Evolutionary conservation across 805 yeast species (phyloP).

Genomic region (Saccharomycopsis sp.): DNA sequence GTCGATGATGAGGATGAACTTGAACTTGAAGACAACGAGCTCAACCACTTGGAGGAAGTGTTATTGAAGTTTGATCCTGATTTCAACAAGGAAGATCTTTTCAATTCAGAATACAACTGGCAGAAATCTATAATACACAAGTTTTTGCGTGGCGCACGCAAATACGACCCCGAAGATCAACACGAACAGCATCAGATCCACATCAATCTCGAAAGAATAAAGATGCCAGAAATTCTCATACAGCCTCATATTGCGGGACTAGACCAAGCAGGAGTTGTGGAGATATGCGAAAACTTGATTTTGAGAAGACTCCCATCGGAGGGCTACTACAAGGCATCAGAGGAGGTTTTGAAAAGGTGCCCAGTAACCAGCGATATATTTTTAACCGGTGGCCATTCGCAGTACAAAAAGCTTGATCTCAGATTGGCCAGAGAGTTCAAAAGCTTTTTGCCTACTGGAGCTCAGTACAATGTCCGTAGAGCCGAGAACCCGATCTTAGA

Average conservation of each 20-base stretch:
- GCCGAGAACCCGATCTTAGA: constrained; percentile 70
- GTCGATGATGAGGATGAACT: constrained; percentile 73
- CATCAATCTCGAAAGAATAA: constrained; percentile 80
- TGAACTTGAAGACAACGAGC: constrained; percentile 60
- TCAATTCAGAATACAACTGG: constrained; percentile 82
- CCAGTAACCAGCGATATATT: constrained; percentile 51
- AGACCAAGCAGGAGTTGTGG: constrained; percentile 92
- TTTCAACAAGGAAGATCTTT: constrained; percentile 79
- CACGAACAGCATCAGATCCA: constrained; percentile 88
- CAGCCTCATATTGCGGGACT: constrained; percentile 92
- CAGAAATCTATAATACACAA: constrained; percentile 69
- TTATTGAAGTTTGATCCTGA: constrained; percentile 77
- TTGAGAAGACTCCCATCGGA: constrained; percentile 51
- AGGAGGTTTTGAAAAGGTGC: constrained; percentile 10
- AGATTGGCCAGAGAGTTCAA: constrained; percentile 68
- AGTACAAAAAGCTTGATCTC: constrained; percentile 55
- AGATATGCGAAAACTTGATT: constrained; percentile 62
- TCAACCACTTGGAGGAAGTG: constrained; percentile 62
- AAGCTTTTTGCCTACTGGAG: constrained; percentile 60
- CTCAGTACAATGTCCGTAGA: constrained; percentile 50
- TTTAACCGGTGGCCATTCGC: constrained; percentile 80
- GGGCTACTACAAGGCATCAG: constrained; percentile 48
- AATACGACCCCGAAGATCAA: constrained; percentile 72
- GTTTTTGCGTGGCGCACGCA: constrained; percentile 85
- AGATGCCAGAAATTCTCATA: constrained; percentile 87